Base-by-base conservation (phyloP, 1,284 basidiomycete species). In the Xerocomus nothofagi region DNA sequence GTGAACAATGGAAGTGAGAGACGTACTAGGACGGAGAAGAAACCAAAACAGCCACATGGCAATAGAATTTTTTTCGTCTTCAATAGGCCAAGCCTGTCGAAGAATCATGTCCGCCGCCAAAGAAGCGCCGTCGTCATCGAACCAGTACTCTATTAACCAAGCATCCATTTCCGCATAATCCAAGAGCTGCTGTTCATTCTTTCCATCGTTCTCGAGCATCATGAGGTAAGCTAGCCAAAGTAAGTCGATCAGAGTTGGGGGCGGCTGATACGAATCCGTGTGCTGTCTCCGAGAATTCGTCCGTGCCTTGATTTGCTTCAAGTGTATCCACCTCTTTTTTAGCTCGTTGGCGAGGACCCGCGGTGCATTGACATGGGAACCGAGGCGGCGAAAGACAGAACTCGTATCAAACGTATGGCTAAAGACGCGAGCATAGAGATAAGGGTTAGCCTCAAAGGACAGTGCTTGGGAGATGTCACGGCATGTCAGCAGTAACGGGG, bases 141-240 rank as follows among this genome's bases (percentile, higher is more conserved):
- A 86, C 80, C 76, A 82, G 64, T 71, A 78, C 44, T 69, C 79
- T 54, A 69, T 70, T 30, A 81, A 57, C 81, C 77, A 85, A 33
- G 47, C 67, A 54, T 71, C 70, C 48, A 77, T 75, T 51, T 58
- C 69, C 32, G 71, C 80, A 65, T 71, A 86, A 57, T 76, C 79
- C 40, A 79, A 66, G 27, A 93, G 74, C 59, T 91, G 88, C 26
- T 47, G 66, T 44, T 80, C 73, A 60, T 94, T 94, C 67, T 81
- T 84, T 31, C 86, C 88, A 48, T 91, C 84, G 63, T 90, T 88
- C 71, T 94, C 91, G 38, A 86, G 69, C 69, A 91, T 73, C 81
- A 93, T 81, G 47, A 90, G 67, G 63, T 88, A 92, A 2, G 82
- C 74, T 14, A 79, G 76, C 75, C 83, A 87, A 3, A 93, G 74